phyloP scores from a whole-genome alignment of 2,329 filamentous ascomycete genomes.

The Fusarium anthophilum region DNA sequence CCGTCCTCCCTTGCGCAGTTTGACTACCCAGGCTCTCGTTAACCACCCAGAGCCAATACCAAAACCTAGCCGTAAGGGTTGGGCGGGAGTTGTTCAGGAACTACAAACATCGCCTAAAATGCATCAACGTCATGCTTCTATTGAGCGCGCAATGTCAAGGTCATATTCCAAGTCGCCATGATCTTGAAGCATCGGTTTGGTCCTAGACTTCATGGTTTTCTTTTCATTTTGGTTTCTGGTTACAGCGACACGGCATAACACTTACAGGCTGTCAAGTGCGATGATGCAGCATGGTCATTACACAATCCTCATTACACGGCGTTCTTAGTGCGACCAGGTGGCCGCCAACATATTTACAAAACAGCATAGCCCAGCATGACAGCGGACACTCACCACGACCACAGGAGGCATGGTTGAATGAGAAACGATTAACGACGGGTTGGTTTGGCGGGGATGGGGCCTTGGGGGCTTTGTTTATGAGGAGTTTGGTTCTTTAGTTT shows the following conservation, averaged over 20 bases:
- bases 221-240: constrained; percentile 31
- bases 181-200: constrained; percentile 11
- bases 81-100: constrained; percentile 71
- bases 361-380: constrained; percentile 26
- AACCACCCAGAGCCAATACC: constrained; percentile 61
- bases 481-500: constrained; percentile 36
- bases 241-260: constrained; percentile 28
- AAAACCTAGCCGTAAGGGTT: constrained; percentile 58
- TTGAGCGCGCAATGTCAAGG: constrained; percentile 65
- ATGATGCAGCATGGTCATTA: constrained; percentile 23
- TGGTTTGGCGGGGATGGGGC: constrained; percentile 21
- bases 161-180: constrained; percentile 45
- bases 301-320: constrained; percentile 34
- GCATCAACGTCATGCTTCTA: constrained; percentile 69
- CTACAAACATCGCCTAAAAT: constrained; percentile 69
- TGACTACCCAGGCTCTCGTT: constrained; percentile 62
- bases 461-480: constrained; percentile 13
- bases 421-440: constrained; percentile 42
- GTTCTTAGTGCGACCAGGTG: constrained; percentile 32
- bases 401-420: constrained; percentile 31
- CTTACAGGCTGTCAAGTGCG: constrained; percentile 30
- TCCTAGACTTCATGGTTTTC: constrained; percentile 25
- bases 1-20: constrained; percentile 60
- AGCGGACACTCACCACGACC: constrained; percentile 11
- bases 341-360: constrained; percentile 31